Evolutionary conservation across 2,329 filamentous ascomycete genomes (phyloP).

Genomic region (Dactylellina haptotyla): DNA sequence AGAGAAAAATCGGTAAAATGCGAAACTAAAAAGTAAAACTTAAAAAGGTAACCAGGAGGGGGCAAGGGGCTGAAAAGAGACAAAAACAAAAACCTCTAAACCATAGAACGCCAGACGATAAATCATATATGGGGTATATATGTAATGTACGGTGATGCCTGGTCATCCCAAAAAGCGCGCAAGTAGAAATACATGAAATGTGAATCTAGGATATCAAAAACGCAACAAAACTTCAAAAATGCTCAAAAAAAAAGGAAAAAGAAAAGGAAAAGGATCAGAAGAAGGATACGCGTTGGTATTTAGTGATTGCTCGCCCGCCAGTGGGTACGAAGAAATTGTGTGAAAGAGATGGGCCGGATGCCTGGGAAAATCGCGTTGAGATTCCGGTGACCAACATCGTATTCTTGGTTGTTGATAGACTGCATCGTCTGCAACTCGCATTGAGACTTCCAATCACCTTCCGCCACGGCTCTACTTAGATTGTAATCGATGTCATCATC

Average conservation of each 20-base stretch:
- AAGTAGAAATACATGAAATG: slow-evolving; percentile 49
- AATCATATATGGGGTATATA: slow-evolving; percentile 54
- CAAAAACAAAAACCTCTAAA: slow-evolving; percentile 34
- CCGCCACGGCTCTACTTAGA: slow-evolving; percentile 14
- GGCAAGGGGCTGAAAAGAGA: no score
- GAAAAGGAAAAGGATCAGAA: not conserved
- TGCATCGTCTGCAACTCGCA: slow-evolving; percentile 44
- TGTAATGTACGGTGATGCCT: slow-evolving; percentile 55
- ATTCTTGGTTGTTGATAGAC: slow-evolving; percentile 40
- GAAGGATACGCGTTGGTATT: not conserved
- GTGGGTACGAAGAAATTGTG: slow-evolving; percentile 25
- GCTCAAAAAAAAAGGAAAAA: not conserved
- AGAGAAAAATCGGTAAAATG: not conserved
- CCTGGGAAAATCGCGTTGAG: slow-evolving; percentile 45
- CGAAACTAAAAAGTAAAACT: slow-evolving; percentile 12
- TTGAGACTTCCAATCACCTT: slow-evolving; percentile 36
- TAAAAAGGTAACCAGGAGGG: slow-evolving; percentile 25
- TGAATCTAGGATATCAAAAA: slow-evolving; percentile 30
- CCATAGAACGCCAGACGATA: slow-evolving; percentile 42
- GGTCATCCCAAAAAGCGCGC: slow-evolving; percentile 32
- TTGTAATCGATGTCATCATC: slow-evolving; percentile 45
- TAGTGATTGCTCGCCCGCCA: slow-evolving; percentile 26
- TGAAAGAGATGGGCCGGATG: slow-evolving; percentile 23
- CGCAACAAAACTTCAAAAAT: slow-evolving; percentile 12
- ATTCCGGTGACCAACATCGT: slow-evolving; percentile 37